Evolutionary conservation across 2,329 filamentous ascomycete genomes (phyloP), one percentile per base, ranked within the genome.

Genomic region (Neonectria ditissima): DNA sequence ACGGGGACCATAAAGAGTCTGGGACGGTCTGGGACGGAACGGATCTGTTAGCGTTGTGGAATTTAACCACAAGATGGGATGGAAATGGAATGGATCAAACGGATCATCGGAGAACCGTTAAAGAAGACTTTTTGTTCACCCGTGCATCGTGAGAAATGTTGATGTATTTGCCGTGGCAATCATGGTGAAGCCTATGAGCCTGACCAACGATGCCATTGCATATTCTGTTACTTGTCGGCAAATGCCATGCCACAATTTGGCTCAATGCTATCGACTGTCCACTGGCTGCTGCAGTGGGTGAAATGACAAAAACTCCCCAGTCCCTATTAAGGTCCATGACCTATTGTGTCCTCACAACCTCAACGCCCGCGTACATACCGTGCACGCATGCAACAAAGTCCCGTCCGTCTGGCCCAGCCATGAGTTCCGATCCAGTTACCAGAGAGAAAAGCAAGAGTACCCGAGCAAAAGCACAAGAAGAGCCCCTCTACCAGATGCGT

Each of bases 401-500:
- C 44, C 48, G 58, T 61, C 54, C 51, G 43, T 45, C 58, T 52
- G 58, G 45, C 41, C 51, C 51, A 61, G 58, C 58, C 58, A 43
- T 50, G 58, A 55, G 58, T 61, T 61, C 44, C 18, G 20, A 44
- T 30, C 52, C 34, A 48, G 58, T 51, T 51, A 37, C 53, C 37
- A 51, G 39, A 22, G 13, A 16, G 20, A 26, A 9, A 53, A 44
- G 18, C 26, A 26, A 37, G 48, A 58, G 32, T 18, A n/a, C 4
- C 32, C 20, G 41, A 26, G 34, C 43, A 28, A 37, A 41, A 28
- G n/a, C 16, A 41, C 56, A 52, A 24, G 11, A 28, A 44, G 62
- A 7, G 24, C 51, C 62, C 64, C 43, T 62, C 69, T 79, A 98
- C 96, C 96, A 99, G 72, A 99, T 99, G 76, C 96, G 87, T 85